Evolutionary conservation across 2,329 filamentous ascomycete genomes (phyloP), one percentile per base, ranked within the genome.

Genomic region (Phaeosphaeria sp.): DNA sequence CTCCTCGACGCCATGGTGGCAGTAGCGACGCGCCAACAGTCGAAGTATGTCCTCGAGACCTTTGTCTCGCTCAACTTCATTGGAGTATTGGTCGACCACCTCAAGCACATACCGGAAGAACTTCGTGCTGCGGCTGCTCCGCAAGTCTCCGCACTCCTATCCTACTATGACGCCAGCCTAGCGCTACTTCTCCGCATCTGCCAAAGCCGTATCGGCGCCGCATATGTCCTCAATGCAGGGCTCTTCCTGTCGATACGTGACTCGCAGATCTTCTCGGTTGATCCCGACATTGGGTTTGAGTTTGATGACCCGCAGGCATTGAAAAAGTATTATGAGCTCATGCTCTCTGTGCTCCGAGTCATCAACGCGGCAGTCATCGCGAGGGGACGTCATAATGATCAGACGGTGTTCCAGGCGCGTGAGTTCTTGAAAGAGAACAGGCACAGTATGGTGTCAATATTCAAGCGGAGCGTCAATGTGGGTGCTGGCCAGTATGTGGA

Each of bases 1-100:
- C 83, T 98, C n/a, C 83, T 99, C 33, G 89, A 90, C 53, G 86
- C 90, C 0, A 79, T 98, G 15, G 88, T 96, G 30, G 86, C 87
- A 44, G 81, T 97, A 52, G 90, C 90, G 46, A 87, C 87, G 53
- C 83, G 87, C 36, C 90, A 94, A 69, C 84, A 88, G 50, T 91
- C 90, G 27, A 84, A 85, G 51, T 87, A 90, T 66, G 84, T 98
- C 22, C 86, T 97, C 17, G 91, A 95, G 62, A 84, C 87, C 27
- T 85, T 99, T 54, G 89, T 90, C 69, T 87, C 90, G 55, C 86
- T 96, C 47, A 99, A 99, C 78, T 97, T 97, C 74, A 86, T 97
- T 50, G 90, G 90, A 50, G 89, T 98, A 25, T 85, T 98, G 27
- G 89, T 99, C 52, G 94, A 98, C 77, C 92, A 92, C 51, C 85